Evolutionary conservation across 768 basidiomycete species (phyloP), one percentile per base, ranked within the genome.

Genomic region (Leccinellum rugosiceps): DNA sequence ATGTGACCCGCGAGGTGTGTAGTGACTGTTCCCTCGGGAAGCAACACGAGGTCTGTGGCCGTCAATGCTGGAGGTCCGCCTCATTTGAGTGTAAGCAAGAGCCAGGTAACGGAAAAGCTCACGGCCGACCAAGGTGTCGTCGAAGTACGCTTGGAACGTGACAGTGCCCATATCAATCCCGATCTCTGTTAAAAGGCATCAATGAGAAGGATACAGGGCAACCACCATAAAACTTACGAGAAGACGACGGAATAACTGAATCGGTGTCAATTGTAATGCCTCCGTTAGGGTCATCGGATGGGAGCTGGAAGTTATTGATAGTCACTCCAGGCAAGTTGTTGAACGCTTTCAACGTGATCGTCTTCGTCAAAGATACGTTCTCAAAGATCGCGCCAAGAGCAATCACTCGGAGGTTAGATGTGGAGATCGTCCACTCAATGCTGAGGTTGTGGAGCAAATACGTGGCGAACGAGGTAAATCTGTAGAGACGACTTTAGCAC

Each of bases 321-420:
- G 81, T 83, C 44, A 88, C 84, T 6, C 87, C 87, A 8, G 85
- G 85, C 7, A 90, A 74, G 30, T 80, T 79, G 58, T 90, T 84
- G 70, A 90, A 90, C 5, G 87, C 88, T 64, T 83, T 85, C 74
- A 89, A 79, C 4, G 81, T 71, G 38, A 89, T 66, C 2, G 77
- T 74, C 71, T 90, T 90, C 48, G 75, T 79, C 34, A 90, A 76
- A 0, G 77, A 73, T 28, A 90, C 80, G 56, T 80, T 79, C 58
- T 88, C 84, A 60, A 90, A 90, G 60, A 84, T 80, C 11, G 85
- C 87, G 15, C 84, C 85, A 2, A 90, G 78, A 5, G 88, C 87
- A 3, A 76, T 80, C 15, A 90, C 69, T 30, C 84, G 81, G 49
- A 90, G 80, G 43, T 75, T 80, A n/a, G 77, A 58, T 0, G 88